A percentile compares a stretch with the other conserved stretches of the same genome.
Conservation (phyloP, 176 grass and related monocot species). For the Thinopyrum elongatum region DNA sequence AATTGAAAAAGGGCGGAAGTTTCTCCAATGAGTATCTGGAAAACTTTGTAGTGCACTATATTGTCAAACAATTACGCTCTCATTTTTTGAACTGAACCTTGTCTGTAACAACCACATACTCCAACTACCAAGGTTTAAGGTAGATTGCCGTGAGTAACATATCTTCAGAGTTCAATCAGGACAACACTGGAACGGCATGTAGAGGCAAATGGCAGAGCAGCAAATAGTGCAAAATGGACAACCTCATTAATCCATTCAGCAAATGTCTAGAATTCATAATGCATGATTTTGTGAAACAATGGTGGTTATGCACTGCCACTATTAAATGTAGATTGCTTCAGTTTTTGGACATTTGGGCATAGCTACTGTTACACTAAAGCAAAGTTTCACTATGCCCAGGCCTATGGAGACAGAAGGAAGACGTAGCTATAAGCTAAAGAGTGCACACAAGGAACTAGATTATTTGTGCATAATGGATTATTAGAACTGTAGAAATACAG, state of each 20-base stretch:
- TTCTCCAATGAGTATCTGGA: neutral
- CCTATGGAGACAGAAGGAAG: neutral
- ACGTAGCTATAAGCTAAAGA: neutral
- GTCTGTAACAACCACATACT: constrained; percentile 1
- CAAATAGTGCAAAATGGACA: neutral
- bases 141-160: neutral
- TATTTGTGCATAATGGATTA: neutral
- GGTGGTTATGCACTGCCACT: neutral
- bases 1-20: neutral
- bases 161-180: neutral
- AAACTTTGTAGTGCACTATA: neutral
- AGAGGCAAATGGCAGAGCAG: neutral
- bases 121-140: neutral
- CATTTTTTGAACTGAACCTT: neutral
- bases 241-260: neutral
- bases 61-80: neutral
- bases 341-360: neutral
- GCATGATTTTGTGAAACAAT: neutral
- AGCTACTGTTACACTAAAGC: neutral
- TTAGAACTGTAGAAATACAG: neutral
- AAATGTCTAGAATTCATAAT: neutral
- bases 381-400: neutral
- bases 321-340: neutral
- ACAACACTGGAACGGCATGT: neutral
- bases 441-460: neutral